Evolutionary conservation across 1,139 yeast species (phyloP).

Genomic region (Ashbya aceris): DNA sequence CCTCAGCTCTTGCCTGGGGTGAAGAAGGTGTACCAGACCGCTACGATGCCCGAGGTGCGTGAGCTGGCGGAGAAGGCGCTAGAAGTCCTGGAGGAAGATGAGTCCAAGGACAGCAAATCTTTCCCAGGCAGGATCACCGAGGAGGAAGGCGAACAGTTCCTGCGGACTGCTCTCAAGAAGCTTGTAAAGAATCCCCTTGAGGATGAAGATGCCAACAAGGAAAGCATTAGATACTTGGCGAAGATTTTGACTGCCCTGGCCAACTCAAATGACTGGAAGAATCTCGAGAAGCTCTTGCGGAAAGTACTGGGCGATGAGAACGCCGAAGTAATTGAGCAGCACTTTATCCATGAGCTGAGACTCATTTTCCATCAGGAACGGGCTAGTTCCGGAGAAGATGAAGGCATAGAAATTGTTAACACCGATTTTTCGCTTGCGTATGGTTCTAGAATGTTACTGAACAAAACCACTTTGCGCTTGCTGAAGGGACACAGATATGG

Average conservation of each 20-base stretch:
- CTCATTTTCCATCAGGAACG: constrained; percentile 57
- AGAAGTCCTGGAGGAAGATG: constrained; percentile 73
- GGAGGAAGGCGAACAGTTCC: constrained; percentile 45
- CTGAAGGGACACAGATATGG: constrained; percentile 96
- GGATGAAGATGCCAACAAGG: constrained; percentile 29
- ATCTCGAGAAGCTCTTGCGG: constrained; percentile 50
- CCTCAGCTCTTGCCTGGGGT: constrained; percentile 87
- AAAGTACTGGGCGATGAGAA: constrained; percentile 39
- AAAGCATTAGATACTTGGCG: constrained; percentile 43
- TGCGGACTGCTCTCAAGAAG: constrained; percentile 32
- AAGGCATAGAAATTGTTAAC: constrained; percentile 83
- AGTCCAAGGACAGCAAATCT: constrained; percentile 47
- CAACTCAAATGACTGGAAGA: constrained; percentile 85
- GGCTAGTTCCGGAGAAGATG: constrained; percentile 46
- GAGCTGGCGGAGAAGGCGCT: constrained; percentile 84
- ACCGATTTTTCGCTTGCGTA: constrained; percentile 93
- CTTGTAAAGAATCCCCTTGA: constrained; percentile 24
- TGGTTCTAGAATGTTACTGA: constrained; percentile 93
- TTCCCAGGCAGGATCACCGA: constrained; percentile 66
- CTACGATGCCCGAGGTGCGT: constrained; percentile 94
- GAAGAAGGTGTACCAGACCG: constrained; percentile 76
- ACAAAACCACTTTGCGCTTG: constrained; percentile 80
- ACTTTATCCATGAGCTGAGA: constrained; percentile 48
- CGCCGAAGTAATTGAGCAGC: constrained; percentile 35
- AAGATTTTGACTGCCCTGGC: constrained; percentile 60